phyloP scores from a whole-genome alignment of 2,329 filamentous ascomycete species.

The Diplocarpon mali region DNA sequence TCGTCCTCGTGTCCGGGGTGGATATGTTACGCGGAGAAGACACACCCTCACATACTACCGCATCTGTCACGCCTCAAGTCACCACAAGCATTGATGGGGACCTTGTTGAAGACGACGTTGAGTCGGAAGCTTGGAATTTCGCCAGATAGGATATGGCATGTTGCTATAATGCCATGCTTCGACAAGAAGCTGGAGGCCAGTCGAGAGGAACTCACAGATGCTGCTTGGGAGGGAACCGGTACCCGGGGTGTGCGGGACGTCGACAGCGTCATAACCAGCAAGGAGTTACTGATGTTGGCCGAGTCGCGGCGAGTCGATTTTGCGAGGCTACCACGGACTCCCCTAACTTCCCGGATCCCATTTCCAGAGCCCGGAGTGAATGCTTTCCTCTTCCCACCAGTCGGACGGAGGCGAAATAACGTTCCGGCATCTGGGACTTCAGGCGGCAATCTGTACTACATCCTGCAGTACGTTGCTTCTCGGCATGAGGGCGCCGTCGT shows the following conservation, averaged over 20 bases:
- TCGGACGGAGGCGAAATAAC: constrained; percentile 32
- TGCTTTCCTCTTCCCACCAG: constrained; percentile 61
- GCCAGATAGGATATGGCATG: constrained; percentile 79
- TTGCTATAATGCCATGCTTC: constrained; percentile 96
- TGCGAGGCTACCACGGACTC: constrained; percentile 52
- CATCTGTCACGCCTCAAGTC: constrained; percentile 89
- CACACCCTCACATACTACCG: constrained; percentile 83
- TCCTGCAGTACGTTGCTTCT: constrained; percentile 63
- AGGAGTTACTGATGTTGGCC: constrained; percentile 84
- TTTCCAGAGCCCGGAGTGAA: constrained; percentile 68
- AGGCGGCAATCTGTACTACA: constrained; percentile 79
- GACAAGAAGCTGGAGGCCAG: constrained; percentile 98
- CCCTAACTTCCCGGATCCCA: constrained; percentile 37
- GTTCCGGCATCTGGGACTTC: constrained; percentile 61
- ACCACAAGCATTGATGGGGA: constrained; percentile 84
- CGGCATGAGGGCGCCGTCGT: constrained; percentile 63
- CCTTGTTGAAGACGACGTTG: constrained; percentile 76
- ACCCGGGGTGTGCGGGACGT: constrained; percentile 66
- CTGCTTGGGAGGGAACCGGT: constrained; percentile 51
- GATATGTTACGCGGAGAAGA: constrained; percentile 99
- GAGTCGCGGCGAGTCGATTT: constrained; percentile 71
- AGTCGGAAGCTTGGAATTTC: constrained; percentile 60
- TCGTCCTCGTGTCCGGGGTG: constrained; percentile 92
- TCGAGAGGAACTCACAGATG: constrained; percentile 79
- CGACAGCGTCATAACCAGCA: constrained; percentile 95